Conservation (phyloP, 2,329 filamentous ascomycete species). For the Verticillium nonalfalfae region DNA sequence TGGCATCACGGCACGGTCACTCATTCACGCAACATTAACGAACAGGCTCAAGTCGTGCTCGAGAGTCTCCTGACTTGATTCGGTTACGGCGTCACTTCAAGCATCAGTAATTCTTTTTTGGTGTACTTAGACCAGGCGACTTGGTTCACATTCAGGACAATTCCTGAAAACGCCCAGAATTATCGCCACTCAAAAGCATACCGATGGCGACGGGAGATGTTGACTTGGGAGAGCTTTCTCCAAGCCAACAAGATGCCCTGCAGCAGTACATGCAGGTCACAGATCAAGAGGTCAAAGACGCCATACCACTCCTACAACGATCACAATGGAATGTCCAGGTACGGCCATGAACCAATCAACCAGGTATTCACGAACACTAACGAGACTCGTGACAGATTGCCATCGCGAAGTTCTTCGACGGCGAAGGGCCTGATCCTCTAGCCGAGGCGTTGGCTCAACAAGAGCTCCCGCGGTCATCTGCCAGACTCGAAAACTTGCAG, state of each 20-base stretch:
- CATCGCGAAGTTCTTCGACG: conserved; percentile 96
- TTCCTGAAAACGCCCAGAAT: too few species aligned
- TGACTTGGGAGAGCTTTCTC: conserved; percentile 64
- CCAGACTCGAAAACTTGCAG: conserved; percentile 69
- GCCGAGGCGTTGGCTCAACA: conserved; percentile 66
- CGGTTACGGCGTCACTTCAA: too few species aligned
- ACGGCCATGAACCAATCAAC: conserved; percentile 7
- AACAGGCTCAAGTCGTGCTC: too few species aligned
- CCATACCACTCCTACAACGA: conserved; percentile 70
- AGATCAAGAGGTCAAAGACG: conserved; percentile 69
- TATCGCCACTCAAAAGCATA: too few species aligned
- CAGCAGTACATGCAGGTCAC: conserved; percentile 88
- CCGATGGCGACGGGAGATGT: conserved; percentile 37
- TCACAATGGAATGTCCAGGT: conserved; percentile 97
- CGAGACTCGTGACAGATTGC: conserved; percentile 59
- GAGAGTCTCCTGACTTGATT: too few species aligned
- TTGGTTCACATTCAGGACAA: too few species aligned
- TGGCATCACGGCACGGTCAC: too few species aligned
- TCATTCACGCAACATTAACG: too few species aligned
- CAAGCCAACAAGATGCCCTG: conserved; percentile 74
- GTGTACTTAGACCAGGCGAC: too few species aligned
- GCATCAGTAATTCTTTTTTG: too few species aligned
- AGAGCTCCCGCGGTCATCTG: conserved; percentile 53
- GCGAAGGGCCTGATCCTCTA: conserved; percentile 76
- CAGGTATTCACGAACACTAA: background rate